These are phyloP conservation scores for Mytilinidion resinicola DNA, from an alignment of 495 filamentous ascomycete genomes.

Conservation along the genomic window DNA sequence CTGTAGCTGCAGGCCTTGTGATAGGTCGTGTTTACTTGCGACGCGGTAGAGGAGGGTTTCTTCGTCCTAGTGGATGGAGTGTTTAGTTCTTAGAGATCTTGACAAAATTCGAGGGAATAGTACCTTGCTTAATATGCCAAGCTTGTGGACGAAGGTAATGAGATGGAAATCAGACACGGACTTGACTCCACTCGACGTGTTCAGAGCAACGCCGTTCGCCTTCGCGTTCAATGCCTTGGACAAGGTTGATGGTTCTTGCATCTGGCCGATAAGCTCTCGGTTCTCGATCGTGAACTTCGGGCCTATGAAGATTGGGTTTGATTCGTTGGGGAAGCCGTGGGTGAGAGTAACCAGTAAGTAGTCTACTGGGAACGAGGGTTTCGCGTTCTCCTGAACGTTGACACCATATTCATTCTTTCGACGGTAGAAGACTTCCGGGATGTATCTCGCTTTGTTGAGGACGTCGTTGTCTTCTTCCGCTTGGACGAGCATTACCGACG, in stretches of 20 bases:
- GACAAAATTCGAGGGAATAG: conserved; percentile 3
- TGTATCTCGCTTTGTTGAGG: conserved; percentile 68
- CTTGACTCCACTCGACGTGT: conserved; percentile 52
- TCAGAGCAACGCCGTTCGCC: conserved; percentile 44
- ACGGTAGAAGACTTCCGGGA: conserved; percentile 95
- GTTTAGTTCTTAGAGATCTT: conserved; percentile 2
- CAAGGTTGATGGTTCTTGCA: conserved; percentile 64
- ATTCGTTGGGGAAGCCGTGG: conserved; percentile 83
- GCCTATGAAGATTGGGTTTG: conserved; percentile 64
- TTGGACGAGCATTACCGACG: conserved; percentile 87
- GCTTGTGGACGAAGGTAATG: conserved; percentile 73
- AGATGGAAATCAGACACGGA: conserved; percentile 90
- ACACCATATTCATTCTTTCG: conserved; percentile 93
- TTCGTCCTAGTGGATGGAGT: conserved; percentile 63
- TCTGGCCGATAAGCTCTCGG: conserved; percentile 73
- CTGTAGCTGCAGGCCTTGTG: conserved; percentile 72
- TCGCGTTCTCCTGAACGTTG: conserved; percentile 94
- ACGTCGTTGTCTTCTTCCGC: conserved; percentile 80
- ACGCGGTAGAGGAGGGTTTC: conserved; percentile 79
- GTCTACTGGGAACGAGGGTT: conserved; percentile 91
- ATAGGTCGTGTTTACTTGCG: conserved; percentile 67
- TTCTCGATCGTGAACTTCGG: conserved; percentile 83
- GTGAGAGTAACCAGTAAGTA: conserved; percentile 94
- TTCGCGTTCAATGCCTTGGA: conserved; percentile 54
- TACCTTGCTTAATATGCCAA: conserved; percentile 80